Conservation (phyloP, 495 filamentous ascomycete species). For the Daldinia concentrica region DNA sequence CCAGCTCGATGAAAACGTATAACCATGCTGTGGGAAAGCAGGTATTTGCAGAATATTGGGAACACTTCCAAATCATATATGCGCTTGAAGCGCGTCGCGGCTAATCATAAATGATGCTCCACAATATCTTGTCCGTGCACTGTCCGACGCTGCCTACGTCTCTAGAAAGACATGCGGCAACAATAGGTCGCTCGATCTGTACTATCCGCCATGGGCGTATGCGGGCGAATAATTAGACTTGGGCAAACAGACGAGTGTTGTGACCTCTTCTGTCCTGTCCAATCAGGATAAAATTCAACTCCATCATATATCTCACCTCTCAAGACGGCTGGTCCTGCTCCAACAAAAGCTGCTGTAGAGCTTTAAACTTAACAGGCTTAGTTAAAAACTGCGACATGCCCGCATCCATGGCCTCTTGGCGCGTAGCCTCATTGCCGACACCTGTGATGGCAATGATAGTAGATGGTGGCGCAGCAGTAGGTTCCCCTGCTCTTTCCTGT, state of each 20-base stretch:
- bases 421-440: slow-evolving; percentile 68
- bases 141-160: neutral
- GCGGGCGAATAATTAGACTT: neutral
- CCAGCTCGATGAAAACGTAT: neutral
- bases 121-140: neutral
- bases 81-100: neutral
- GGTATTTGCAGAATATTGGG: neutral
- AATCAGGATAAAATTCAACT: neutral
- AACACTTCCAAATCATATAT: neutral
- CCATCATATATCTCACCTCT: neutral
- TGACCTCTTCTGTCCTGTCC: neutral
- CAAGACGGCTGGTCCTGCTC: slow-evolving; percentile 5
- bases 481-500: slow-evolving; percentile 30
- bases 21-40: neutral
- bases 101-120: neutral
- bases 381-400: slow-evolving; percentile 76
- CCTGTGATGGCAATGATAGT: slow-evolving; percentile 77
- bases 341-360: slow-evolving; percentile 27
- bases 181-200: neutral
- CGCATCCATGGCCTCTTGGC: slow-evolving; percentile 69
- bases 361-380: slow-evolving; percentile 67
- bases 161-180: neutral
- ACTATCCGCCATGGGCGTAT: neutral
- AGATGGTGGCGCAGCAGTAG: slow-evolving; percentile 45
- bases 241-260: neutral